A percentile compares a stretch with the other conserved stretches of the same genome.
Conservation (phyloP, 1,284 basidiomycete species). For the Gomphus bonarii region DNA sequence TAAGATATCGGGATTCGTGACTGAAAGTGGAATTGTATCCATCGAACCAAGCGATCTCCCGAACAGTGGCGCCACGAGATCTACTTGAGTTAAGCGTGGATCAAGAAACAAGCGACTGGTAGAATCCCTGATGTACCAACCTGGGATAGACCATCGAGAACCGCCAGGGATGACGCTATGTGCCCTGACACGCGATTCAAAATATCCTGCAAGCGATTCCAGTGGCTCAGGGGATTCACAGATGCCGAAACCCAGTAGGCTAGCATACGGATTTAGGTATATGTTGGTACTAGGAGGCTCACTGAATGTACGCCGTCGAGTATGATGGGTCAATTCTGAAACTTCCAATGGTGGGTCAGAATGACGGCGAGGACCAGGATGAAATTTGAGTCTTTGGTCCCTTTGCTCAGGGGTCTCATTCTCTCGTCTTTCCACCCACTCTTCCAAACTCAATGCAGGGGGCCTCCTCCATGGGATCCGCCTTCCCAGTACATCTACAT, state of each 20-base stretch:
- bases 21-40: neutral
- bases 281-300: neutral
- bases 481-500: slow-evolving; percentile 4
- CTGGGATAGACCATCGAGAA: neutral
- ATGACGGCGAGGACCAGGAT: neutral
- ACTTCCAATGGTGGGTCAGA: neutral
- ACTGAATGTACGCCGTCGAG: neutral
- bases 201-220: neutral
- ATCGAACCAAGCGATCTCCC: neutral
- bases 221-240: neutral
- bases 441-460: neutral
- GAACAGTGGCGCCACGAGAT: neutral
- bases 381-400: neutral
- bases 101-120: neutral
- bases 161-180: neutral
- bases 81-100: neutral
- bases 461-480: slow-evolving; percentile 9
- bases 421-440: slow-evolving; percentile 8
- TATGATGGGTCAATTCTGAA: neutral
- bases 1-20: neutral
- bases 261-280: neutral
- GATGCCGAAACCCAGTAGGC: neutral
- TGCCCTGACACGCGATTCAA: neutral
- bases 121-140: neutral
- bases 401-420: neutral